A percentile compares a stretch with the other conserved stretches of the same genome.
These are phyloP conservation scores for Peronospora farinosa DNA, from an alignment of 352 stramenopile species.

Conservation along the genomic window DNA sequence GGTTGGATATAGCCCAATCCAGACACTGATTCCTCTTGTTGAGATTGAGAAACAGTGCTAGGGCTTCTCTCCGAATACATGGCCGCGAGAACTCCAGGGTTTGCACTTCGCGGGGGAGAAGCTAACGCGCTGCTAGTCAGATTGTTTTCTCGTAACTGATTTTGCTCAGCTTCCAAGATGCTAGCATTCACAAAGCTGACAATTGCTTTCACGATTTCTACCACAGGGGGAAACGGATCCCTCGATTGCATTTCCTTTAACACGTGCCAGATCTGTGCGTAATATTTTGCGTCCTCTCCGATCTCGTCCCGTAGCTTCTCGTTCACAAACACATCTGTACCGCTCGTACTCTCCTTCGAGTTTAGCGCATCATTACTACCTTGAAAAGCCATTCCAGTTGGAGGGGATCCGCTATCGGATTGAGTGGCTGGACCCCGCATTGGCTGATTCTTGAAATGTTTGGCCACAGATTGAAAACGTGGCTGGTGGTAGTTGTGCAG, in stretches of 20 bases:
- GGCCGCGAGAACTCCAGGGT: constrained; percentile 8
- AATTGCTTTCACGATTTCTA: constrained; percentile 52
- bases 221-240: constrained; percentile 82
- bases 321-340: constrained; percentile 37
- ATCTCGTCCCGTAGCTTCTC: constrained; percentile 39
- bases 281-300: constrained; percentile 66
- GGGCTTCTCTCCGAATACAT: constrained; percentile 16
- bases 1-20: constrained; percentile 14
- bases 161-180: constrained; percentile 51
- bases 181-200: constrained; percentile 58
- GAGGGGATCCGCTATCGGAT: constrained; percentile 2
- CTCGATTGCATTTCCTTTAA: constrained; percentile 80
- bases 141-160: constrained; percentile 35
- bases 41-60: constrained; percentile 19
- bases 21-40: constrained; percentile 37
- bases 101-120: constrained; percentile 25
- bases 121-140: constrained; percentile 20
- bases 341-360: constrained; percentile 7
- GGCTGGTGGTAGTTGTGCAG: constrained; percentile 83
- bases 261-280: constrained; percentile 79
- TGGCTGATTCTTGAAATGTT: constrained; percentile 66
- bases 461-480: constrained; percentile 78
- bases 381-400: constrained; percentile 8
- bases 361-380: constrained; percentile 11
- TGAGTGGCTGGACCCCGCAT: constrained; percentile 5